Evolutionary conservation across 805 yeast genomes (phyloP).

Genomic region (Sugiyamaella valdiviana): DNA sequence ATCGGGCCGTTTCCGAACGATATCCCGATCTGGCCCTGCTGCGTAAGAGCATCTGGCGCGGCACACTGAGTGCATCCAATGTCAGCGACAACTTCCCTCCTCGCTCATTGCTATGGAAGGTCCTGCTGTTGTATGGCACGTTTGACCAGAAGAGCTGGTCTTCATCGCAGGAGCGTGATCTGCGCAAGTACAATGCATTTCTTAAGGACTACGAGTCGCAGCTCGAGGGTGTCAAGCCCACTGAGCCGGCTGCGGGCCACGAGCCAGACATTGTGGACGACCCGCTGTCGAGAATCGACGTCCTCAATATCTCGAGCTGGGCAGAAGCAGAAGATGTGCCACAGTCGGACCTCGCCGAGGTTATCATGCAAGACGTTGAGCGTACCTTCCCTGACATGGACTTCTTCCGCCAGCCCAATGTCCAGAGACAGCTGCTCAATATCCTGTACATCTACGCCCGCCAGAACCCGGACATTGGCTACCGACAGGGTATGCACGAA

Average conservation of each 20-base stretch:
- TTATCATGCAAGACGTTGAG: constrained; percentile 29
- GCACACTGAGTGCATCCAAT: constrained; percentile 6
- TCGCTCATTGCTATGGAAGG: constrained; percentile 19
- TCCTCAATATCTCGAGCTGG: constrained; percentile 8
- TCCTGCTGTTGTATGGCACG: constrained; percentile 20
- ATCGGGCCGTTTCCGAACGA: constrained; percentile 8
- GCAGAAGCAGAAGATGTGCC: background rate
- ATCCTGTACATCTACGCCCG: constrained; percentile 43
- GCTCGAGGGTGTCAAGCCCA: background rate
- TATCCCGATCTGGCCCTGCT: constrained; percentile 13
- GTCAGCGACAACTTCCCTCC: constrained; percentile 11
- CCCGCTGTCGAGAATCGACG: background rate
- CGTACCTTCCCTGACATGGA: constrained; percentile 32
- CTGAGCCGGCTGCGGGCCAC: background rate
- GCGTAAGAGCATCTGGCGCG: constrained; percentile 15
- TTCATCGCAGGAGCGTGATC: constrained; percentile 8
- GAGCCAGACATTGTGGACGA: background rate
- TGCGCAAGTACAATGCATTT: constrained; percentile 8
- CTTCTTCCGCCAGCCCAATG: constrained; percentile 25
- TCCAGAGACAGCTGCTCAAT: constrained; percentile 32
- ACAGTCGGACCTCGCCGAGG: constrained; percentile 18
- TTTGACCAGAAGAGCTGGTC: constrained; percentile 16
- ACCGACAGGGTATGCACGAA: constrained; percentile 53
- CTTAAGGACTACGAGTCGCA: constrained; percentile 3
- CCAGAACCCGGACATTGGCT: constrained; percentile 42